Base-by-base conservation (phyloP, 805 yeast species). In the Yamadazyma phyllophila region DNA sequence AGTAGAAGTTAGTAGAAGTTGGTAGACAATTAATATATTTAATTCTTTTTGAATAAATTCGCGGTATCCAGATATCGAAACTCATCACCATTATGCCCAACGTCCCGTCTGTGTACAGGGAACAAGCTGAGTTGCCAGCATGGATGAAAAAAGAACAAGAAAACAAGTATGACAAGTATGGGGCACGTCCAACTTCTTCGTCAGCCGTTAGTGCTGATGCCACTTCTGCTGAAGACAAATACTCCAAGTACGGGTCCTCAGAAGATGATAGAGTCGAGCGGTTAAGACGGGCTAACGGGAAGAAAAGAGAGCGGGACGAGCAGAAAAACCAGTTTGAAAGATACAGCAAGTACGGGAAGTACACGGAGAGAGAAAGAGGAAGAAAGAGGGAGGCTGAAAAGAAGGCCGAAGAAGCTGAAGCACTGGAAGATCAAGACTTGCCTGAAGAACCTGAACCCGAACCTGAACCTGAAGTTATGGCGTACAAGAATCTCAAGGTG, bases 141-240 rank as follows among this genome's bases (percentile, higher is more conserved):
- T 71, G 76, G 76, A 56, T 69, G 61, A 65, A 62, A 46, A 54
- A 53, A 15, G 55, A 53, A 14, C 41, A 35, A 41, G 34, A 36
- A 10, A 60, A 56, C 36, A 71, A 69, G 50, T 71, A 71, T 53
- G 75, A 66, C 44, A 67, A 68, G 50, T 71, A 71, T 50, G 75
- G 74, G 1, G 8, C 56, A n/a, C 48, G 60, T 37, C 30, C 40
- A 2, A 44, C 40, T 2, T 41, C 43, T 7, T 14, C 39, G 13
- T 49, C 44, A 31, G 31, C 26, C 15, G 29, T 15, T 11, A 17
- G 13, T 14, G 26, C 6, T 6, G 6, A 20, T 6, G 24, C 24
- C 24, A 20, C 24, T 20, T 6, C 24, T 20, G 24, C 38, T 2
- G 41, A 43, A n/a, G 54, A 50, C 36, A 49, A 53, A 32, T 59